phyloP scores from a whole-genome alignment of 2,329 filamentous ascomycete genomes.

The Fusarium marasasianum region DNA sequence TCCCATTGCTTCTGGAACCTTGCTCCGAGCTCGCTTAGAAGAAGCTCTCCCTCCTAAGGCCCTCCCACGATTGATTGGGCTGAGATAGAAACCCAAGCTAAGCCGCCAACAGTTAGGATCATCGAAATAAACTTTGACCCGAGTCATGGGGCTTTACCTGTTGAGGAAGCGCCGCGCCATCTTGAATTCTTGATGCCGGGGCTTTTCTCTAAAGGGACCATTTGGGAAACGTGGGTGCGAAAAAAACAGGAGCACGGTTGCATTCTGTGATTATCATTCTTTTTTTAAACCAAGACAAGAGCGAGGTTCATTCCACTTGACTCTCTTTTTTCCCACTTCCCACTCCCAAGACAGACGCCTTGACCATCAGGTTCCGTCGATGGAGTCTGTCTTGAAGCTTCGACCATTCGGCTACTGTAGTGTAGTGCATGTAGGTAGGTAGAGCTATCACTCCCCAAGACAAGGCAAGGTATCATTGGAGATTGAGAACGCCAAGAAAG shows the following conservation, averaged over 20 bases:
- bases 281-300: not conserved
- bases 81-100: slow-evolving; percentile 17
- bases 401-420: not conserved
- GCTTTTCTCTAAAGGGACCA: slow-evolving; percentile 13
- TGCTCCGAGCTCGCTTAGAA: not conserved
- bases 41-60: not conserved
- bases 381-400: not conserved
- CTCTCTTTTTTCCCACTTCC: not conserved
- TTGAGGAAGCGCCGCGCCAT: slow-evolving; percentile 38
- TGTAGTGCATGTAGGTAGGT: not conserved
- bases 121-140: slow-evolving; percentile 33
- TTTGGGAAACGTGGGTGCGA: not conserved
- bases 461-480: not conserved
- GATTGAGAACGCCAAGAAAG: not conserved
- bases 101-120: slow-evolving; percentile 3
- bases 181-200: slow-evolving; percentile 7
- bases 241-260: slow-evolving; percentile 5
- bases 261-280: not conserved
- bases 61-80: slow-evolving; percentile 2
- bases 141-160: slow-evolving; percentile 23
- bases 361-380: not conserved
- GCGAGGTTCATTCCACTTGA: not conserved
- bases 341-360: not conserved
- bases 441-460: not conserved
- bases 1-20: not conserved